phyloP scores from a whole-genome alignment of 108 stramenopile genomes.

The Mediolabrus comicus region DNA sequence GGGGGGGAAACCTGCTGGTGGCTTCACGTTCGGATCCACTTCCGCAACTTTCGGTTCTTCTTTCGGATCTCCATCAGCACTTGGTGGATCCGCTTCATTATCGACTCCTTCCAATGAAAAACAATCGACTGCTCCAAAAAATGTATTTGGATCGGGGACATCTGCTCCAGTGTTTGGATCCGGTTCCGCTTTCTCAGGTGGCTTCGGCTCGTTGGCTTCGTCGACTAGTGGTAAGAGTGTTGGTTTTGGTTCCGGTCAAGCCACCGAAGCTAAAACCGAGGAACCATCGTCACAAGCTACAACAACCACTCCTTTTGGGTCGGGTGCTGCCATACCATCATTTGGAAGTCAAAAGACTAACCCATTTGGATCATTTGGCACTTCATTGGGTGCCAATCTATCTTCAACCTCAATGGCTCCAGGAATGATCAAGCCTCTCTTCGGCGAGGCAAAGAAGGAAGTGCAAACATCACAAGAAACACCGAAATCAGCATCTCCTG shows the following conservation, averaged over 20 bases:
- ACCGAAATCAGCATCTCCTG: background rate
- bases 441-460: conserved; percentile 12
- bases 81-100: background rate
- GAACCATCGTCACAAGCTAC: background rate
- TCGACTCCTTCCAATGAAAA: background rate
- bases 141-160: conserved; percentile 35
- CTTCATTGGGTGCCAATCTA: background rate
- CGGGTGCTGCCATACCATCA: conserved; percentile 15
- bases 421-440: conserved; percentile 37
- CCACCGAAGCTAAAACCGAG: background rate
- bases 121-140: background rate
- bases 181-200: conserved; percentile 8
- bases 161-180: conserved; percentile 39
- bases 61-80: background rate
- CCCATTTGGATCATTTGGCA: conserved; percentile 20
- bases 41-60: conserved; percentile 29
- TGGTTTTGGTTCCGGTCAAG: conserved; percentile 22
- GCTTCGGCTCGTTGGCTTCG: conserved; percentile 25
- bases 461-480: background rate
- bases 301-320: conserved; percentile 36
- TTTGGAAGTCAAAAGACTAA: conserved; percentile 3
- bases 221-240: background rate
- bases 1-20: background rate
- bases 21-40: conserved; percentile 23
- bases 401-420: background rate